Evolutionary conservation across 83 land plant genomes (phyloP), one percentile per base, ranked within the genome.

Genomic region (Larix sibirica): DNA sequence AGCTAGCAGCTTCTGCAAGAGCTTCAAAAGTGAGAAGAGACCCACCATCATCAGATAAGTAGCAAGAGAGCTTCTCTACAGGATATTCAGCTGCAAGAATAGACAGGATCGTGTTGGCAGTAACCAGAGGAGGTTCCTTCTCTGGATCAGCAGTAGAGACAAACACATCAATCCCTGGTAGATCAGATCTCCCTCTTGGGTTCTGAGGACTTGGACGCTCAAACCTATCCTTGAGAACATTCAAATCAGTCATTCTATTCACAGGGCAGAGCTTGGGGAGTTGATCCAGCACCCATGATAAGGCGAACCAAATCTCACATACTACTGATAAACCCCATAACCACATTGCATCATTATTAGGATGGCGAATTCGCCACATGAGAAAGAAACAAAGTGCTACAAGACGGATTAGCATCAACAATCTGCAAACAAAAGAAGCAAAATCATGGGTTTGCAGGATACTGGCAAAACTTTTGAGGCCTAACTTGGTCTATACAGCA

Each of bases 91-190:
- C 85, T 14, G 90, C 92, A 9, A 90, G 86, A 64, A 92, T 88
- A 38, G 94, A 92, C 6, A 92, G 89, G 28, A 92, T 75, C 13
- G 92, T 92, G 74, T 92, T 92, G 38, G 86, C 89, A 1, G 94
- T 92, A 47, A 91, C 92, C 36, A 93, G 86, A 16, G 95, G 90
- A 8, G 95, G 92, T 42, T 85, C 95, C 84, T 93, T 93, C 4
- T 93, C 95, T 1, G 95, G 89, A 79, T 93, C 95, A 62, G 94
- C 94, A 1, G 92, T 93, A 58, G 95, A 91, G 68, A 93, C 88
- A 62, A 93, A 93, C 42, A 93, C 79, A 71, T 93, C 95, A 17
- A 93, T 71, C 21, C 95, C 95, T 10, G 95, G 95, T 33, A 93
- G 92, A 79, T 93, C 95, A 54, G 95, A 93, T 38, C 89, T 82